Evolutionary conservation across 768 basidiomycete species (phyloP).

Genomic region (Mycena maculata): DNA sequence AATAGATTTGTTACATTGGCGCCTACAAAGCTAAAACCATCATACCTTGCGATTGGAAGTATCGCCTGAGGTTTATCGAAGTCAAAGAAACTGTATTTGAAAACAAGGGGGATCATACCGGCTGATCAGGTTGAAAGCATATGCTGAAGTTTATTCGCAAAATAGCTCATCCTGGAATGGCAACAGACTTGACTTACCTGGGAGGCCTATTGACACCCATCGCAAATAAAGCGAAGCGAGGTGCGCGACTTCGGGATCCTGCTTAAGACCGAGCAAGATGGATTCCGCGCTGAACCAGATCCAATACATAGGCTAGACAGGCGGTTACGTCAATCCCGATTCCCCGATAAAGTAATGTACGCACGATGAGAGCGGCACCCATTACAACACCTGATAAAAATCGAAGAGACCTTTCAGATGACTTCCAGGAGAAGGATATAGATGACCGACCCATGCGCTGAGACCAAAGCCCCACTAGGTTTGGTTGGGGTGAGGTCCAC

Average conservation of each 20-base stretch:
- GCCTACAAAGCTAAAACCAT: neutral
- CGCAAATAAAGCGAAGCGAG: slow-evolving; percentile 83
- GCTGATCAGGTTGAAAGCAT: slow-evolving; percentile 64
- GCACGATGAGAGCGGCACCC: slow-evolving; percentile 67
- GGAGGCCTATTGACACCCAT: slow-evolving; percentile 82
- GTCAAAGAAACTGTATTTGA: neutral
- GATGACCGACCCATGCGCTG: slow-evolving; percentile 83
- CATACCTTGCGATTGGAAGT: slow-evolving; percentile 86
- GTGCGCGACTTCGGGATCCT: slow-evolving; percentile 86
- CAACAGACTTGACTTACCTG: slow-evolving; percentile 53
- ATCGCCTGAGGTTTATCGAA: slow-evolving; percentile 56
- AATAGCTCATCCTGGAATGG: slow-evolving; percentile 18
- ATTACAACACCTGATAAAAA: slow-evolving; percentile 67
- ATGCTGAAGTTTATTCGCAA: slow-evolving; percentile 48
- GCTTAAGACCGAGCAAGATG: slow-evolving; percentile 78
- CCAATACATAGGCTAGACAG: slow-evolving; percentile 32
- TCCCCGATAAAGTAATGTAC: slow-evolving; percentile 39
- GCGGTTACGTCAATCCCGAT: slow-evolving; percentile 17
- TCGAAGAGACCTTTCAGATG: neutral
- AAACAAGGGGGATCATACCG: slow-evolving; percentile 46
- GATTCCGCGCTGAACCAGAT: slow-evolving; percentile 89
- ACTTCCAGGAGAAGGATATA: neutral
- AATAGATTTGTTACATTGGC: neutral
- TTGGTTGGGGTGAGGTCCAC: slow-evolving; percentile 90
- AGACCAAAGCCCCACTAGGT: slow-evolving; percentile 90